Conservation (phyloP, 345 rosid species). For the Psidium guajava region DNA sequence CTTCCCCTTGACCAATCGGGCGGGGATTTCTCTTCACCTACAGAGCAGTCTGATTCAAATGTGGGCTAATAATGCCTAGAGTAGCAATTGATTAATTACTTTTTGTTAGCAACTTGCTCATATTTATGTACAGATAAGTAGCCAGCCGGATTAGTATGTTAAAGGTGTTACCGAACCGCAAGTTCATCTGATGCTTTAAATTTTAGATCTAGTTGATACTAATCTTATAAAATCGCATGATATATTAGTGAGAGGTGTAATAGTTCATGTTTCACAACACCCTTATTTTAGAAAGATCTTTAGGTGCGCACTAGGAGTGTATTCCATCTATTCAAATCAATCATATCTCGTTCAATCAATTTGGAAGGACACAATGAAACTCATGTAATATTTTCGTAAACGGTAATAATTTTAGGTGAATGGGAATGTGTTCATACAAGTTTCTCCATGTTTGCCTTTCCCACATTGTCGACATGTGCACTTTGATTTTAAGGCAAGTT, state of each 20-base stretch:
- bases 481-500: neutral
- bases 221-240: neutral
- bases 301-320: accelerated
- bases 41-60: neutral
- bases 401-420: neutral
- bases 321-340: neutral
- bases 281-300: neutral
- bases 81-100: neutral
- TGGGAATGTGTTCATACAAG: neutral
- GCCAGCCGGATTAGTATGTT: neutral
- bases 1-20: neutral
- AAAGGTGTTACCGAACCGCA: neutral
- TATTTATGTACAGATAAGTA: neutral
- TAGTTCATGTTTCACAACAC: neutral
- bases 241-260: neutral
- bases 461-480: neutral
- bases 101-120: neutral
- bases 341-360: neutral
- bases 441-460: neutral
- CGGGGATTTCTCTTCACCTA: neutral
- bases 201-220: neutral
- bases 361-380: neutral
- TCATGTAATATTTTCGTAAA: neutral
- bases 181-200: neutral
- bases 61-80: neutral